Evolutionary conservation across 2,329 filamentous ascomycete genomes (phyloP).

Genomic region (Talaromyces sp.): DNA sequence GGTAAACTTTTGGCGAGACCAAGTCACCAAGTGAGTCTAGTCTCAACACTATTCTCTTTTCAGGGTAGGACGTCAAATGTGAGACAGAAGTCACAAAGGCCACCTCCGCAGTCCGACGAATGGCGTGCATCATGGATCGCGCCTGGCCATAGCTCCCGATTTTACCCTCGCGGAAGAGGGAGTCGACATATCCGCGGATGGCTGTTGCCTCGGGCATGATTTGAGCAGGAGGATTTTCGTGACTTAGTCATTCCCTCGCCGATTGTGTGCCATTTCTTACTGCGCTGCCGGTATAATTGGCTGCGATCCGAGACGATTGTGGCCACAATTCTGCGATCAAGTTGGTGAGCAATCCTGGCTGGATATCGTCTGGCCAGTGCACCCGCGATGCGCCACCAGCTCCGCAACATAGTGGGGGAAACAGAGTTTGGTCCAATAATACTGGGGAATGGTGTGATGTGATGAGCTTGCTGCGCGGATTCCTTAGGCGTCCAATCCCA

Average conservation of each 20-base stretch:
- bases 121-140: conserved; percentile 14
- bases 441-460: conserved; percentile 17
- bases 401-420: conserved; percentile 14
- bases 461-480: conserved; percentile 18
- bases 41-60: background rate
- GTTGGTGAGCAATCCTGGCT: background rate
- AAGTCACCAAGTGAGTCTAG: background rate
- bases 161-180: background rate
- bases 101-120: conserved; percentile 16
- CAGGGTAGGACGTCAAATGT: conserved; percentile 7
- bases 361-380: conserved; percentile 5
- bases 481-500: conserved; percentile 5
- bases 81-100: conserved; percentile 11
- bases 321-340: background rate
- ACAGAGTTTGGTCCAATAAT: conserved; percentile 14
- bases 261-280: background rate
- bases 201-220: background rate
- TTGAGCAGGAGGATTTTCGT: background rate
- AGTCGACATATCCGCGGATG: background rate
- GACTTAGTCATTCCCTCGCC: background rate
- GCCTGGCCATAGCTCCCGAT: conserved; percentile 16
- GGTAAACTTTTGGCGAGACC: background rate
- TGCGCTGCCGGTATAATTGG: background rate
- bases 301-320: background rate
- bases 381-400: conserved; percentile 13